These are phyloP conservation scores for Scheffersomyces stambukii DNA, from an alignment of 1,139 yeast genomes.

Conservation along the genomic window DNA sequence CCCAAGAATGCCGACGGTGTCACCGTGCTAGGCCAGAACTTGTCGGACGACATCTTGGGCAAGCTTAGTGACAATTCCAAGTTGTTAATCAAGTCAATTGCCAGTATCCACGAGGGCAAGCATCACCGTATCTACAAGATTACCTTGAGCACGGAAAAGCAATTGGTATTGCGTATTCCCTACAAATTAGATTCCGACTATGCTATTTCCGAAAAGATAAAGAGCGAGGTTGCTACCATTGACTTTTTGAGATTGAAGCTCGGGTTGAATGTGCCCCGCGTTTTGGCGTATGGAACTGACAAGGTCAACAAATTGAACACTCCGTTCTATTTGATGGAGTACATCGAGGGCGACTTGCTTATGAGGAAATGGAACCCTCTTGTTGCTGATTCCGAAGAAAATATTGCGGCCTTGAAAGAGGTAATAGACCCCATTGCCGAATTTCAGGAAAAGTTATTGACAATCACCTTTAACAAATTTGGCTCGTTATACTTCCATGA, in stretches of 20 bases:
- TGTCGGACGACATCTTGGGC: constrained; percentile 38
- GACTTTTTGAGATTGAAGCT: constrained; percentile 66
- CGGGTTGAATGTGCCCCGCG: constrained; percentile 62
- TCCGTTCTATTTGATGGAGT: constrained; percentile 81
- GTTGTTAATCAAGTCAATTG: constrained; percentile 61
- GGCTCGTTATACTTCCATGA: constrained; percentile 79
- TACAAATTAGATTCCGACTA: constrained; percentile 66
- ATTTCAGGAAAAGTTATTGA: constrained; percentile 50
- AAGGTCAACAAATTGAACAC: constrained; percentile 57
- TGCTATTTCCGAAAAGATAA: constrained; percentile 62
- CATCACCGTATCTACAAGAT: constrained; percentile 83
- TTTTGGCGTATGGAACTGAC: constrained; percentile 67
- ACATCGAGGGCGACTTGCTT: constrained; percentile 69
- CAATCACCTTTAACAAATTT: constrained; percentile 57
- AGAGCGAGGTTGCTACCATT: constrained; percentile 90
- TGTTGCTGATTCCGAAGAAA: constrained; percentile 31
- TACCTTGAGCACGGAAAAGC: constrained; percentile 56
- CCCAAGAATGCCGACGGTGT: constrained; percentile 35
- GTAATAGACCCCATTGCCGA: constrained; percentile 63
- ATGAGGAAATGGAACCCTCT: constrained; percentile 93
- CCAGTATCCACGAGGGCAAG: constrained; percentile 89
- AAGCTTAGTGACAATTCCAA: constrained; percentile 24
- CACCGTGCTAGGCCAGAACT: constrained; percentile 42
- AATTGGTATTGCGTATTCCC: constrained; percentile 78
- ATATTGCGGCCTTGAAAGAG: constrained; percentile 39